Evolutionary conservation across 306 rosid species (phyloP), one percentile per base, ranked within the genome.

Genomic region (Crataegus laevigata): DNA sequence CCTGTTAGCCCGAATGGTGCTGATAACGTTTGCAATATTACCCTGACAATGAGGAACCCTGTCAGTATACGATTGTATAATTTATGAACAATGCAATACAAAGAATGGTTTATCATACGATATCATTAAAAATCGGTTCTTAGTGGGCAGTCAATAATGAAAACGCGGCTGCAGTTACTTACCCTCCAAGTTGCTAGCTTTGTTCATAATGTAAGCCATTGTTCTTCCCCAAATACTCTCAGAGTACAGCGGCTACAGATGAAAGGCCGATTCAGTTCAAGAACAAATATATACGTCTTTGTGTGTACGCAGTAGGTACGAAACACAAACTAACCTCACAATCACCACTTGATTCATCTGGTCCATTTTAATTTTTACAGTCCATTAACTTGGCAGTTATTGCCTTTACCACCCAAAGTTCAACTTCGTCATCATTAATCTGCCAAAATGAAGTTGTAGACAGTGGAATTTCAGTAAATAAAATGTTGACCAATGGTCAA

Each of bases 331-430:
- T 34, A 75, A 94, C 99, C 91, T 92, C 72, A 90, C 97, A 78
- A 85, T 75, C 32, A 90, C 92, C 69, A 92, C 85, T 85, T 90
- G 85, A 85, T 94, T 94, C 99, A 92, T 90, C 85, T 92, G 97
- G 80, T 94, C 96, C 87, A 94, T 86, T 90, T 92, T 92, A 80
- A n/a, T n/a, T n/a, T n/a, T n/a, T n/a, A n/a, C 99, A 90, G 86
- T 92, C 91, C 52, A 92, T 74, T 77, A 94, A 82, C 87, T 89
- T 92, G 4, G 96, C 87, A 28, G 96, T 86, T 77, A 94, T 90
- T 68, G 92, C 96, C 88, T 84, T 94, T 63, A 92, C 91, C 69
- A 94, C 93, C 97, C 96, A 89, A 14, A 69, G 71, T 75, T 94
- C 97, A 38, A 90, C 97, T 82, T 85, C 93, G 19, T 92, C 93